These are phyloP conservation scores for Solanum chaucha DNA, from an alignment of 257 asterid genomes.

Conservation along the genomic window DNA sequence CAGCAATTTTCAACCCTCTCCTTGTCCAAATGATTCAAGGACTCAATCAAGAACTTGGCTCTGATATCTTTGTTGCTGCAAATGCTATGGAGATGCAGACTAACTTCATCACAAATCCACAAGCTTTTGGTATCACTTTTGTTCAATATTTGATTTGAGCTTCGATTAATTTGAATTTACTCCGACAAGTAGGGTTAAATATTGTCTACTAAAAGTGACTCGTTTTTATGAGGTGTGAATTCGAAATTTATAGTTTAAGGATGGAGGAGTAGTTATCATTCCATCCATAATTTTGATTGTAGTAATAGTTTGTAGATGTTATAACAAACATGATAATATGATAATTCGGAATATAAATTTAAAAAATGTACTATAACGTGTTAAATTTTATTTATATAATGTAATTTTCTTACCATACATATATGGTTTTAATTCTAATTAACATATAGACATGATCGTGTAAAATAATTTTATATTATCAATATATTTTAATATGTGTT, in stretches of 20 bases:
- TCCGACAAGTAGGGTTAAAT: background rate
- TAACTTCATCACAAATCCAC: conserved; percentile 64
- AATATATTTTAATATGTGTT: background rate
- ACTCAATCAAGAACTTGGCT: conserved; percentile 46
- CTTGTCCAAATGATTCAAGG: conserved; percentile 38
- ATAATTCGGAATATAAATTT: background rate
- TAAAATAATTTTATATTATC: background rate
- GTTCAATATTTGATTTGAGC: background rate
- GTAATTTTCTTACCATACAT: no score
- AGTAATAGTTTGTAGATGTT: background rate
- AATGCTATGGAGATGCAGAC: conserved; percentile 47
- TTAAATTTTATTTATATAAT: background rate
- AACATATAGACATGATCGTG: background rate
- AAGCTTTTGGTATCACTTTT: conserved; percentile 35
- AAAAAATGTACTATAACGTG: background rate
- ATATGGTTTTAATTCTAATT: no score
- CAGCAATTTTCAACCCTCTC: conserved; percentile 57
- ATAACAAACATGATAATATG: background rate
- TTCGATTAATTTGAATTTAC: background rate
- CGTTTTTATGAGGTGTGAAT: background rate
- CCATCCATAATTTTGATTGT: background rate
- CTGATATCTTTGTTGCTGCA: conserved; percentile 50
- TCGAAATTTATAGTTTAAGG: background rate
- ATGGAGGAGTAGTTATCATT: background rate
- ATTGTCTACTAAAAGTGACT: background rate